A percentile compares a stretch with the other conserved stretches of the same genome.
phyloP scores from a whole-genome alignment of 75 land plant genomes.

The Chamaecyparis obtusa region DNA sequence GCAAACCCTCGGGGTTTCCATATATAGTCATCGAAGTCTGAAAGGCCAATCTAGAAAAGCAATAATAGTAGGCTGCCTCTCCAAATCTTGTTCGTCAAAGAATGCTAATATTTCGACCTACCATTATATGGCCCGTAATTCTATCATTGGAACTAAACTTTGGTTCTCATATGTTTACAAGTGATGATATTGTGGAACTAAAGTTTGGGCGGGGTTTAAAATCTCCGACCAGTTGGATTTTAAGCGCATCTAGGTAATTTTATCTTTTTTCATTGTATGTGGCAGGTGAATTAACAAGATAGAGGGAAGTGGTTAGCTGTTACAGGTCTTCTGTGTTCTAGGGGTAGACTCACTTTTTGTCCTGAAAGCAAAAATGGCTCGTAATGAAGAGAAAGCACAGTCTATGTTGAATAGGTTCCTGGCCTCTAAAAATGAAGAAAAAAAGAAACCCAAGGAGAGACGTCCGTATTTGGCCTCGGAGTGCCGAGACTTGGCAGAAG shows the following conservation, averaged over 20 bases:
- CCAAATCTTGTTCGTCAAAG: not conserved
- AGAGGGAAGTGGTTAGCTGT: not conserved
- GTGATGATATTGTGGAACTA: no score
- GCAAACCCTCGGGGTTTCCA: no score
- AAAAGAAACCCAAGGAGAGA: constrained; percentile 92
- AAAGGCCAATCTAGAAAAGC: not conserved
- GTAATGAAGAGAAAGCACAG: constrained; percentile 99
- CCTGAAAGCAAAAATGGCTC: constrained; percentile 58
- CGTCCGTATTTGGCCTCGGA: constrained; percentile 94
- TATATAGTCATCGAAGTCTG: not conserved
- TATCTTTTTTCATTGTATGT: not conserved
- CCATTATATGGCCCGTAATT: not conserved
- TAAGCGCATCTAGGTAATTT: not conserved
- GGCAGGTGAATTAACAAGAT: not conserved
- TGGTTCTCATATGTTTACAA: not conserved
- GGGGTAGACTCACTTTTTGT: not conserved
- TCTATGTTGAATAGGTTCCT: constrained; percentile 96
- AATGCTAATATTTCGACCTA: not conserved
- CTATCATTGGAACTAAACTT: not conserved
- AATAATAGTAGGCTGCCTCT: not conserved
- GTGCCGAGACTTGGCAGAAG: constrained; percentile 96
- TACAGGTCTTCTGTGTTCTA: not conserved
- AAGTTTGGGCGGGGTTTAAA: not conserved
- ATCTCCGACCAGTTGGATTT: not conserved
- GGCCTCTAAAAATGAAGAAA: constrained; percentile 76